Evolutionary conservation across 108 stramenopile species (phyloP).

Genomic region (Cylindrotheca closterium): DNA sequence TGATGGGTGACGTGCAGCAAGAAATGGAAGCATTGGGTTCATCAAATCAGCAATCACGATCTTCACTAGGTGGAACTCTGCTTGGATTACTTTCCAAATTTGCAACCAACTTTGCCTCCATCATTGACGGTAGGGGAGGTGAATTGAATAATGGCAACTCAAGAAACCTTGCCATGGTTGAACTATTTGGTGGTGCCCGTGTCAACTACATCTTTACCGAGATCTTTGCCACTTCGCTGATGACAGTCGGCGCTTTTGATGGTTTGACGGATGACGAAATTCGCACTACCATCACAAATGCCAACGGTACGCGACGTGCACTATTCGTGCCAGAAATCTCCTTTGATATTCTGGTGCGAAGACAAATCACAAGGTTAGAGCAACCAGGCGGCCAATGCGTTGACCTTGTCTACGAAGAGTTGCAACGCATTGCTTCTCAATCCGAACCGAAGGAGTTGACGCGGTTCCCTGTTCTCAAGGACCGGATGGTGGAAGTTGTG

Average conservation of each 20-base stretch:
- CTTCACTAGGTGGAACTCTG: slow-evolving; percentile 73
- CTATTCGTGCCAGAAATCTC: slow-evolving; percentile 97
- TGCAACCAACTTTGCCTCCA: slow-evolving; percentile 83
- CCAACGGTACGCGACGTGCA: slow-evolving; percentile 92
- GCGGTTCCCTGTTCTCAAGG: slow-evolving; percentile 89
- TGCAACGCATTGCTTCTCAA: slow-evolving; percentile 90
- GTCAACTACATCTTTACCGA: slow-evolving; percentile 95
- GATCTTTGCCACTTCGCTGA: slow-evolving; percentile 86
- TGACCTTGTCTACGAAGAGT: slow-evolving; percentile 94
- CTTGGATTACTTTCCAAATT: slow-evolving; percentile 91
- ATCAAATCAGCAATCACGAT: slow-evolving; percentile 38
- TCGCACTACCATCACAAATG: slow-evolving; percentile 94
- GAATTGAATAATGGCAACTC: slow-evolving; percentile 23
- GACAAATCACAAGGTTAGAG: slow-evolving; percentile 92
- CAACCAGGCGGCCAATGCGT: slow-evolving; percentile 95
- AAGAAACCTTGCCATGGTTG: slow-evolving; percentile 56
- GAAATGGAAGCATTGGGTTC: slow-evolving; percentile 88
- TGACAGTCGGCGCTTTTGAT: slow-evolving; percentile 91
- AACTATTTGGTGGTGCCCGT: slow-evolving; percentile 96
- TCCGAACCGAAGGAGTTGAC: slow-evolving; percentile 87
- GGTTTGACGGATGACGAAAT: slow-evolving; percentile 95
- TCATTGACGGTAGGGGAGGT: slow-evolving; percentile 88
- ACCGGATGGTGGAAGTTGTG: slow-evolving; percentile 91
- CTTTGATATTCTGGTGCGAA: slow-evolving; percentile 93
- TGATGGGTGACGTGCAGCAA: slow-evolving; percentile 86